Conservation (phyloP, 352 stramenopile genomes). For the Pythium brachiatum region DNA sequence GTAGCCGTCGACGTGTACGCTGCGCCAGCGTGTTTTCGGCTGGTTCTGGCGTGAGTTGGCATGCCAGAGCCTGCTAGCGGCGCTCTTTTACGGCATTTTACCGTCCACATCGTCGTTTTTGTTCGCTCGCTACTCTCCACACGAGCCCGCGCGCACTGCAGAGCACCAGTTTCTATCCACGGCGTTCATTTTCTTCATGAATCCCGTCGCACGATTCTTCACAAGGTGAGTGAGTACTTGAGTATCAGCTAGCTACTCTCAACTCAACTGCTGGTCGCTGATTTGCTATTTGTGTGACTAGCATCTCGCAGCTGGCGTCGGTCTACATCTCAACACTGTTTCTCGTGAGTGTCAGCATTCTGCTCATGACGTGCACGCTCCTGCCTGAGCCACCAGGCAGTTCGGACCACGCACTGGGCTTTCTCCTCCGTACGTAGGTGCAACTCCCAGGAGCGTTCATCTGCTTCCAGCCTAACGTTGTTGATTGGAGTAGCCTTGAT, state of each 20-base stretch:
- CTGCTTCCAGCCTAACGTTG: not conserved
- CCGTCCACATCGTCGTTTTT: constrained; percentile 67
- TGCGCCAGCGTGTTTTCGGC: constrained; percentile 25
- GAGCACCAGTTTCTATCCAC: constrained; percentile 50
- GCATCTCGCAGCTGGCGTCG: constrained; percentile 46
- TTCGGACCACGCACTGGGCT: constrained; percentile 35
- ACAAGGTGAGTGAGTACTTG: constrained; percentile 29
- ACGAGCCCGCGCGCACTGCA: constrained; percentile 29
- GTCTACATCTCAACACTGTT: constrained; percentile 38
- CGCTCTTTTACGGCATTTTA: constrained; percentile 60
- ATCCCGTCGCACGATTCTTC: constrained; percentile 39
- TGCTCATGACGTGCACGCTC: constrained; percentile 51
- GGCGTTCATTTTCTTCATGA: constrained; percentile 48
- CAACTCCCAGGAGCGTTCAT: not conserved
- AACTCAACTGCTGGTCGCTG: not conserved
- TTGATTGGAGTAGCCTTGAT: constrained; percentile 31
- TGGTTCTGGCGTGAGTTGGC: constrained; percentile 43
- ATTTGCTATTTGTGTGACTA: constrained; percentile 3
- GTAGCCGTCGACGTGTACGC: constrained; percentile 20
- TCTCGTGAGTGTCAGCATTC: constrained; percentile 38
- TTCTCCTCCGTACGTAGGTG: constrained; percentile 49
- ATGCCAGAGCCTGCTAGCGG: constrained; percentile 51
- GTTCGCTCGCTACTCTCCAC: constrained; percentile 59
- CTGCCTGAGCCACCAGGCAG: constrained; percentile 29
- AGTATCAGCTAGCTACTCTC: not conserved